These are phyloP conservation scores for Dothideomycetes sp. DNA, from an alignment of 2,329 filamentous ascomycete species.

Conservation along the genomic window DNA sequence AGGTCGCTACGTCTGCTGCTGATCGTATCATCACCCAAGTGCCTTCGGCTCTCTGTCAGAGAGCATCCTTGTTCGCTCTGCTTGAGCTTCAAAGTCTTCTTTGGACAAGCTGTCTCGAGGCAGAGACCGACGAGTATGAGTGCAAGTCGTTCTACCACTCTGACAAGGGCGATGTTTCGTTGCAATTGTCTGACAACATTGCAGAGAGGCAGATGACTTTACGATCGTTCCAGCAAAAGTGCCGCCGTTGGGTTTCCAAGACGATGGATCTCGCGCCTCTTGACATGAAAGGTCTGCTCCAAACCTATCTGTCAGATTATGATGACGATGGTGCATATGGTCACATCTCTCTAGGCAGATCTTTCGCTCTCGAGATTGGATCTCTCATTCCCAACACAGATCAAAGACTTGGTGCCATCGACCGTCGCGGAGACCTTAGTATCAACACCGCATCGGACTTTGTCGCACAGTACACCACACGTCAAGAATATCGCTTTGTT, in stretches of 20 bases:
- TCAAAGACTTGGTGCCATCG: constrained; percentile 74
- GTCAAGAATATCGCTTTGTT: constrained; percentile 88
- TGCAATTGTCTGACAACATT: constrained; percentile 93
- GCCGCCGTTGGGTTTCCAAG: constrained; percentile 68
- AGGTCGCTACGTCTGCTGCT: constrained; percentile 72
- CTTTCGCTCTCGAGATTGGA: constrained; percentile 89
- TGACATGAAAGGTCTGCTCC: constrained; percentile 88
- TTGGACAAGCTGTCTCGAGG: constrained; percentile 91
- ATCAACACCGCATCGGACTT: constrained; percentile 95
- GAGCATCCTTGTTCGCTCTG: constrained; percentile 81
- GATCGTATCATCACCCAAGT: constrained; percentile 77
- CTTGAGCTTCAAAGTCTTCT: constrained; percentile 86
- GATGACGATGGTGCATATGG: constrained; percentile 86
- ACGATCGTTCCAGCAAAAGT: constrained; percentile 64
- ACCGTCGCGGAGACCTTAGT: constrained; percentile 60
- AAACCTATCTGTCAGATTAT: constrained; percentile 93
- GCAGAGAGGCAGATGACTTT: constrained; percentile 70
- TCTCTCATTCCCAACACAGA: constrained; percentile 78
- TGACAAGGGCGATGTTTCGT: constrained; percentile 62
- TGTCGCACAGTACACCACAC: constrained; percentile 90
- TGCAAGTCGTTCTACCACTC: constrained; percentile 77
- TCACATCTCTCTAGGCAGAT: constrained; percentile 83
- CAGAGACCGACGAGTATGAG: constrained; percentile 87
- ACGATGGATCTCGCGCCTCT: constrained; percentile 79
- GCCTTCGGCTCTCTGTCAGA: constrained; percentile 83